Conservation (phyloP, 306 rosid genomes). For the Hippophae tibetana region DNA sequence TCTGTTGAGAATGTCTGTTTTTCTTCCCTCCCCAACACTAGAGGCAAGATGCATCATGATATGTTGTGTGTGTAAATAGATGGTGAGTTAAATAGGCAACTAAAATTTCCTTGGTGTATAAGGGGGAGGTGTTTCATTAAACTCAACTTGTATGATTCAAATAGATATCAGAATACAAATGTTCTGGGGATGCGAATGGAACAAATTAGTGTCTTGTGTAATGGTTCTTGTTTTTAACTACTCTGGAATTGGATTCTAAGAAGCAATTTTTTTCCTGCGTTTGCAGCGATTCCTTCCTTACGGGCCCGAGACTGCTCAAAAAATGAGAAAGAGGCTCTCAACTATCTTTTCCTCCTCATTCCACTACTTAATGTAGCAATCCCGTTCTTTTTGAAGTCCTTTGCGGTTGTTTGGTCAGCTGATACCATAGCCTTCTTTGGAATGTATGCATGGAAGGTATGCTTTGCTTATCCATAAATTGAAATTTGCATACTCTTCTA, state of each 20-base stretch:
- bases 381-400: constrained; percentile 95
- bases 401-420: constrained; percentile 90
- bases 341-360: constrained; percentile 82
- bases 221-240: neutral
- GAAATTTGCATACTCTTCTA: neutral
- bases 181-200: too few relatives aligned
- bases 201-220: too few relatives aligned
- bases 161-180: too few relatives aligned
- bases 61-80: too few relatives aligned
- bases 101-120: too few relatives aligned
- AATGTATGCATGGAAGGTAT: constrained; percentile 97
- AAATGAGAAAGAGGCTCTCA: constrained; percentile 95
- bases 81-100: too few relatives aligned
- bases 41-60: too few relatives aligned
- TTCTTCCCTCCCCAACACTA: too few relatives aligned
- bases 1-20: too few relatives aligned
- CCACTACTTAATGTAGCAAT: constrained; percentile 73
- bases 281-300: constrained; percentile 85
- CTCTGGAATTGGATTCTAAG: constrained; percentile 1
- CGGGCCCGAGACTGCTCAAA: constrained; percentile 97
- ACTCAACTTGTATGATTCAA: too few relatives aligned
- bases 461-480: neutral
- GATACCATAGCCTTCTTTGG: constrained; percentile 74
- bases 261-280: constrained; percentile 4
- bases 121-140: too few relatives aligned